Evolutionary conservation across 768 basidiomycete genomes (phyloP), one percentile per base, ranked within the genome.

Genomic region (Phylloporus arenicola): DNA sequence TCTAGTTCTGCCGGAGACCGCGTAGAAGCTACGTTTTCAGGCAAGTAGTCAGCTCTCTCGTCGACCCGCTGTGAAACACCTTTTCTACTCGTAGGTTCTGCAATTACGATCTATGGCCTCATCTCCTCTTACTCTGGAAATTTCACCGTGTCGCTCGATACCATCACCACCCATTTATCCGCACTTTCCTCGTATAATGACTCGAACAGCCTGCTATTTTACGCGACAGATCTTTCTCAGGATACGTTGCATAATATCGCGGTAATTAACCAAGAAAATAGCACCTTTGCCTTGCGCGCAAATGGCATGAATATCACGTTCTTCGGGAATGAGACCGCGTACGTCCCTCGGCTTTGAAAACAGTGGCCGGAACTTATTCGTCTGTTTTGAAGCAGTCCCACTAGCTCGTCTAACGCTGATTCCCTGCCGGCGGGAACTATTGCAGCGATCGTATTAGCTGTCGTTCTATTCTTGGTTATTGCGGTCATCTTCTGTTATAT

Each of bases 401-500:
- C 65, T 37, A 52, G 46, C 45, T 34, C 56, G 6, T 50, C 57
- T 4, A 51, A 49, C 33, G 44, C 50, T 29, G 46, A 44, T 30
- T 66, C 73, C 1, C 67, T 73, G 17, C 52, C 77, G 2, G 68
- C 69, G 52, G 84, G 86, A 38, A 81, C 84, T 2, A 80, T 86
- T 47, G 85, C 84, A 17, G 86, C 84, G 0, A 70, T 86, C 27
- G 75, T 74, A 10, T 71, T 88, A 2, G 83, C 79, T 3, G 73
- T 75, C 19, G 62, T 80, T 17, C 68, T 88, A 9, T 73, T 75
- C 24, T 70, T 81, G 57, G 47, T 83, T 25, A 51, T 81, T 4
- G 51, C 76, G 9, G 67, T 68, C 42, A 64, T 65, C 13, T 59
- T 80, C 2, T 73, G 75, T 53, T 78, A 69, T 55, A 70, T 74